Base-by-base conservation (phyloP, 2,329 filamentous ascomycete species). In the Colletotrichum siamense region DNA sequence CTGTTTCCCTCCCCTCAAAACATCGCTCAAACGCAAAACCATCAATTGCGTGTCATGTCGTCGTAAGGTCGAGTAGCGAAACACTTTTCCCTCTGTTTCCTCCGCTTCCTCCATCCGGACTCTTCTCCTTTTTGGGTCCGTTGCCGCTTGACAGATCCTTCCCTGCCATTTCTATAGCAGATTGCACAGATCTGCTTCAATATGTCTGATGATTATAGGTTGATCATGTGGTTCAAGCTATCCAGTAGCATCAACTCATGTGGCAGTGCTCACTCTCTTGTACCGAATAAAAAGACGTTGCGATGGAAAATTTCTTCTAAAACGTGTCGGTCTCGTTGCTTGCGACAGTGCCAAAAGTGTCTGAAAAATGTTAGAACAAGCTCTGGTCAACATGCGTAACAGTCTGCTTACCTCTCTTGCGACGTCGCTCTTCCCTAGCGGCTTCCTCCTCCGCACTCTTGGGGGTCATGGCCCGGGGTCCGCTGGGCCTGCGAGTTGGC, bases 391-490 rank as follows among this genome's bases (percentile, higher is more conserved):
- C 4, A 5, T 55, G 10, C 24, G 8, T 22, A 62, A 18, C 7
- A 36, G 2, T 26, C 16, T 28, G 79, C 87, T 81, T 85, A 92
- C 91, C 89, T 88, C 91, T 87, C 86, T 92, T 93, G 57, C 89
- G 86, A 79, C 90, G 85, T 78, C 88, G 85, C 77, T 90, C 89
- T 30, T 87, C 87, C 70, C 83, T 83, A 10, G 85, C 85, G 24
- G 84, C 85, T 73, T 88, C 88, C 57, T 89, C 87, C 63, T 88
- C 85, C 1, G 86, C 85, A 73, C 86, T 89, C 82, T 87, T 91
- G 1, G 91, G 91, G 7, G 91, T 92, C 91, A 92, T 92, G 22
- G 91, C 90, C 77, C 91, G 84, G 16, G 91, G 91, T 26, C 91
- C 91, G 69, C 89, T 92, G 28, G 91, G 91, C 73, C 90, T 83